A percentile compares a stretch with the other conserved stretches of the same genome.
phyloP scores from a whole-genome alignment of 345 rosid genomes.

The Dimocarpus longan region DNA sequence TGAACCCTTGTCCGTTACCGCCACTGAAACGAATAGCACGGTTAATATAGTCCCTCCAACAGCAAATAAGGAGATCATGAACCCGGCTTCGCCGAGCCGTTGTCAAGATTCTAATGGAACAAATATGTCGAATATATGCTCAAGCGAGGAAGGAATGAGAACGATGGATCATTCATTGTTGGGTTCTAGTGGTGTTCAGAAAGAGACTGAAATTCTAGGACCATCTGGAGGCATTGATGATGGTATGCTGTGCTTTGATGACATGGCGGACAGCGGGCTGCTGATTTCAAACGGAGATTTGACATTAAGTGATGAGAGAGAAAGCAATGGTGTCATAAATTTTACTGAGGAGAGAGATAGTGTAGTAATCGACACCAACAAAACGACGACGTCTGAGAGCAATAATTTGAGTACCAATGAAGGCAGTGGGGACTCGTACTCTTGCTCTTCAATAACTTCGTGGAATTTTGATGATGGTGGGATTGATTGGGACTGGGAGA shows the following conservation, averaged over 20 bases:
- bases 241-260: constrained; percentile 22
- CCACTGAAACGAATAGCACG: not conserved
- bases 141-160: not conserved
- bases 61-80: constrained; percentile 20
- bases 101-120: constrained; percentile 9
- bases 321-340: not conserved
- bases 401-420: constrained; percentile 10
- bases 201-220: constrained; percentile 19
- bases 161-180: constrained; percentile 2
- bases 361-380: not conserved
- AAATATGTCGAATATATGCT: not conserved
- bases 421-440: constrained; percentile 14
- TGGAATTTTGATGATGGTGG: constrained; percentile 24
- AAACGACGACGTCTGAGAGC: not conserved
- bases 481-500: constrained; percentile 41
- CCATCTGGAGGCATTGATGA: constrained; percentile 21
- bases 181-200: not conserved
- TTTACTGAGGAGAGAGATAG: not conserved
- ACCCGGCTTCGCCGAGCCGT: not conserved
- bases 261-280: constrained; percentile 19
- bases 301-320: constrained; percentile 12
- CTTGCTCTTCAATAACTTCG: constrained; percentile 26
- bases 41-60: not conserved
- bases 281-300: constrained; percentile 17
- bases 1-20: constrained; percentile 23